Conservation (phyloP, 805 yeast species). For the Debaryomyces prosopidis region DNA sequence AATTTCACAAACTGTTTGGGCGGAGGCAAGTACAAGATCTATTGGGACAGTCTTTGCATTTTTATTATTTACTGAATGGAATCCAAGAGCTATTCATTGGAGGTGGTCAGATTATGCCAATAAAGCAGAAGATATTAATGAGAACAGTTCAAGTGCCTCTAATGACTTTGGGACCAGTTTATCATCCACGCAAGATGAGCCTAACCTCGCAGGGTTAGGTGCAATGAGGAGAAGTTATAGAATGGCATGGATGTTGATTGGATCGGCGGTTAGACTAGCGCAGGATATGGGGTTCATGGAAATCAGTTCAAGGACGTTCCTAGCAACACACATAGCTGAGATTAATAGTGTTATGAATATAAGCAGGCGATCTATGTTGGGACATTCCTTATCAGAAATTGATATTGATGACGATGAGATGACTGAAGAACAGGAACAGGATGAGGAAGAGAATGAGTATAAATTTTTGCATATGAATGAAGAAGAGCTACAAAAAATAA, state of each 20-base stretch:
- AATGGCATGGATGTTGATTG: constrained; percentile 93
- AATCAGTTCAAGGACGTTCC: constrained; percentile 66
- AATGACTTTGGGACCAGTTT: neutral
- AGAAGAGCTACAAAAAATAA: constrained; percentile 27
- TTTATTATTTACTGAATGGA: constrained; percentile 89
- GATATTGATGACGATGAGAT: constrained; percentile 47
- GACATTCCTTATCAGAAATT: constrained; percentile 69
- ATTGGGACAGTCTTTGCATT: constrained; percentile 87
- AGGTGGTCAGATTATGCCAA: constrained; percentile 84
- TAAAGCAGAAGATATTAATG: constrained; percentile 44
- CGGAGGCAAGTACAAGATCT: constrained; percentile 84
- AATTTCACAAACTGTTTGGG: constrained; percentile 89
- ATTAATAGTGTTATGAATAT: constrained; percentile 79
- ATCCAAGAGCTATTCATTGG: constrained; percentile 92
- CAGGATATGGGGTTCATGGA: constrained; percentile 84
- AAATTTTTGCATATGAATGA: constrained; percentile 32
- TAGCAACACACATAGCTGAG: constrained; percentile 85
- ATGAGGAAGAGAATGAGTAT: constrained; percentile 25
- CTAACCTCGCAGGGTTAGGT: constrained; percentile 67
- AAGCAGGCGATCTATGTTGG: constrained; percentile 75
- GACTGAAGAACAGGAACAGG: constrained; percentile 23
- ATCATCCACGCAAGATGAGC: constrained; percentile 27
- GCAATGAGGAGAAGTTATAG: constrained; percentile 86
- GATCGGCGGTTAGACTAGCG: constrained; percentile 82
- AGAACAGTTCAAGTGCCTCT: constrained; percentile 4